phyloP scores from a whole-genome alignment of 176 grass and related monocot species.

The Carex parvula region DNA sequence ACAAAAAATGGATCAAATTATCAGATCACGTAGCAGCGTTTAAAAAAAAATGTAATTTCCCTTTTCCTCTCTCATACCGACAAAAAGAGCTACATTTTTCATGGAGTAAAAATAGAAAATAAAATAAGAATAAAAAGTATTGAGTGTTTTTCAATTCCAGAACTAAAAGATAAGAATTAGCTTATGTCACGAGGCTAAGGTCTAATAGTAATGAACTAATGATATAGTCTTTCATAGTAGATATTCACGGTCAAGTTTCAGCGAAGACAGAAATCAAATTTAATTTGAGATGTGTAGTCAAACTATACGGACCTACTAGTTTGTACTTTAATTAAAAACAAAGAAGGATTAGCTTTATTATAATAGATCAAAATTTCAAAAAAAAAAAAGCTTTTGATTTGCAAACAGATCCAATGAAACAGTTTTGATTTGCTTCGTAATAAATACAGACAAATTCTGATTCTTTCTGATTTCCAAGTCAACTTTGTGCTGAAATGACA shows the following conservation, averaged over 20 bases:
- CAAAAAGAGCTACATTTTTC: background rate
- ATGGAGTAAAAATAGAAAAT: background rate
- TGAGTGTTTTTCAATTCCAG: background rate
- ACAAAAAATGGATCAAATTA: background rate
- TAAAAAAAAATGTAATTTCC: background rate
- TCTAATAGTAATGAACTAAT: too few species aligned
- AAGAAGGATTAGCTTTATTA: background rate
- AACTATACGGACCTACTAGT: background rate
- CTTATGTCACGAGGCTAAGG: too few species aligned
- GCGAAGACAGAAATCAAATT: background rate
- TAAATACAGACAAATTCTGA: conserved; percentile 3
- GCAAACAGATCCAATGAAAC: background rate
- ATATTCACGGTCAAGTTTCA: background rate
- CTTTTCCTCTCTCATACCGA: background rate
- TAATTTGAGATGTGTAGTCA: background rate
- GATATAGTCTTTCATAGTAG: too few species aligned
- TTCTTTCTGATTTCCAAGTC: background rate
- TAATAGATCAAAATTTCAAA: background rate
- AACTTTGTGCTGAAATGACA: background rate
- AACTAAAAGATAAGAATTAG: background rate
- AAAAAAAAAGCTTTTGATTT: background rate
- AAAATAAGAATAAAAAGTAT: background rate
- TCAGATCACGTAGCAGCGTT: background rate
- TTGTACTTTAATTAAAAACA: background rate
- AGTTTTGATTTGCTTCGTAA: background rate